Percentiles rank a stretch among this genome's conserved stretches.
Conservation (phyloP, 352 stramenopile species). For the Aphanomyces cochlioides region DNA sequence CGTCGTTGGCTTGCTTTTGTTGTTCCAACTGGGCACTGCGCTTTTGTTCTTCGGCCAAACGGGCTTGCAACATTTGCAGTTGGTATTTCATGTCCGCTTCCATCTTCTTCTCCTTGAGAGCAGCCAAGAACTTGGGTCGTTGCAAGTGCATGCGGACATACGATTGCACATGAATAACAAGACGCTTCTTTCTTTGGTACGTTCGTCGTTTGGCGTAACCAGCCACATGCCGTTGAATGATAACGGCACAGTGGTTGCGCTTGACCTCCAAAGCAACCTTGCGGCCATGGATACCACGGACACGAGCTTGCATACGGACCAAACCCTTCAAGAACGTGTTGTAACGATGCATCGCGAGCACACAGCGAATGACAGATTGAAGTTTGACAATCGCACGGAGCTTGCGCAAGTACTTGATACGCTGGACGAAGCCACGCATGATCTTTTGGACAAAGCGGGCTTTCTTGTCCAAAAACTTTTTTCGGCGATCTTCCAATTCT, state of each 20-base stretch:
- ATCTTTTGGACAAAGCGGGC: constrained; percentile 70
- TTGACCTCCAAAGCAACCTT: constrained; percentile 67
- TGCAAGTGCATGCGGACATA: constrained; percentile 80
- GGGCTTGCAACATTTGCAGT: constrained; percentile 69
- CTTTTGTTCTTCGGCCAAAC: constrained; percentile 71
- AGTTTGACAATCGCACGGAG: constrained; percentile 77
- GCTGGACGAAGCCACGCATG: constrained; percentile 71
- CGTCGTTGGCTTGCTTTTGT: constrained; percentile 43
- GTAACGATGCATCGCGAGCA: constrained; percentile 80
- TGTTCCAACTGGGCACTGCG: constrained; percentile 67
- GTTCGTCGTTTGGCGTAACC: constrained; percentile 62
- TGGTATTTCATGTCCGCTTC: constrained; percentile 86
- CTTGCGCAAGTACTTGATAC: constrained; percentile 73
- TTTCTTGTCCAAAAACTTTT: constrained; percentile 82
- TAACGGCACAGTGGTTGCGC: constrained; percentile 75
- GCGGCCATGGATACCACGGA: constrained; percentile 64
- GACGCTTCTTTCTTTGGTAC: constrained; percentile 60
- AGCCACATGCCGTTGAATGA: constrained; percentile 77
- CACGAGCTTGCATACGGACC: constrained; percentile 56
- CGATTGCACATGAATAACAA: constrained; percentile 74
- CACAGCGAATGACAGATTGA: constrained; percentile 77
- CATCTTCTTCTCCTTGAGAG: constrained; percentile 71
- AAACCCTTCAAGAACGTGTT: constrained; percentile 74
- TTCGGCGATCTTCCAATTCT: constrained; percentile 78
- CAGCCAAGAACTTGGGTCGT: constrained; percentile 69